phyloP scores from a whole-genome alignment of 1,139 yeast genomes.

The Hemisphaericaspora xylanilytica region DNA sequence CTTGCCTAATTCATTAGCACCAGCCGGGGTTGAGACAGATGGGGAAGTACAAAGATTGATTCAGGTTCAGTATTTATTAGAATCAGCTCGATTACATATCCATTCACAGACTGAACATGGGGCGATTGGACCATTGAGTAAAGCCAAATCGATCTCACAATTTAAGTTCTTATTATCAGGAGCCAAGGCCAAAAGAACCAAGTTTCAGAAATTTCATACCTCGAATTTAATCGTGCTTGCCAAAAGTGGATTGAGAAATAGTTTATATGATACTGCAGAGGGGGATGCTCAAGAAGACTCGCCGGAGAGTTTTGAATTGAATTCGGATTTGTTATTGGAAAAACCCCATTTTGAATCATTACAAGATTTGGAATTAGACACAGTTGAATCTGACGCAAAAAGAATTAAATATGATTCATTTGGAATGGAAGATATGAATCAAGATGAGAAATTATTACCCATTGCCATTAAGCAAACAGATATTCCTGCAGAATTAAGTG shows the following conservation, averaged over 20 bases:
- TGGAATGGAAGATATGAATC: conserved; percentile 23
- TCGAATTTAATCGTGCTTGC: conserved; percentile 83
- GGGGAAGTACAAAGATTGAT: conserved; percentile 32
- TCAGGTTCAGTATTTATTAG: conserved; percentile 55
- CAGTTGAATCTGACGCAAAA: conserved; percentile 30
- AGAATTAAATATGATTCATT: conserved; percentile 41
- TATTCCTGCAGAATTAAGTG: conserved; percentile 56
- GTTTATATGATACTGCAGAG: conserved; percentile 20
- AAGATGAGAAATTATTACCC: conserved; percentile 49
- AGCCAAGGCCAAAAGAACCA: conserved; percentile 83
- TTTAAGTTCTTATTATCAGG: conserved; percentile 75
- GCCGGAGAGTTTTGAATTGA: conserved; percentile 59
- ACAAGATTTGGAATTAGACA: conserved; percentile 45
- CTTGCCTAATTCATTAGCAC: conserved; percentile 30
- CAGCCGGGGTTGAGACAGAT: conserved; percentile 21
- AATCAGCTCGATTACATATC: conserved; percentile 60
- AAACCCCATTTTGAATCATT: conserved; percentile 65
- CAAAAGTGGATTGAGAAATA: conserved; percentile 41
- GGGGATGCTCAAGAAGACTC: conserved; percentile 14
- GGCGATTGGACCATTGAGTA: conserved; percentile 48
- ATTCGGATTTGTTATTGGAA: conserved; percentile 80
- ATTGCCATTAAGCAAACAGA: conserved; percentile 58
- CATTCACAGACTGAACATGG: conserved; percentile 62
- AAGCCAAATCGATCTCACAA: conserved; percentile 57
- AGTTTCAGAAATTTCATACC: conserved; percentile 68